Evolutionary conservation across 108 stramenopile genomes (phyloP), one percentile per base, ranked within the genome.

Genomic region (Skeletonema menzelii): DNA sequence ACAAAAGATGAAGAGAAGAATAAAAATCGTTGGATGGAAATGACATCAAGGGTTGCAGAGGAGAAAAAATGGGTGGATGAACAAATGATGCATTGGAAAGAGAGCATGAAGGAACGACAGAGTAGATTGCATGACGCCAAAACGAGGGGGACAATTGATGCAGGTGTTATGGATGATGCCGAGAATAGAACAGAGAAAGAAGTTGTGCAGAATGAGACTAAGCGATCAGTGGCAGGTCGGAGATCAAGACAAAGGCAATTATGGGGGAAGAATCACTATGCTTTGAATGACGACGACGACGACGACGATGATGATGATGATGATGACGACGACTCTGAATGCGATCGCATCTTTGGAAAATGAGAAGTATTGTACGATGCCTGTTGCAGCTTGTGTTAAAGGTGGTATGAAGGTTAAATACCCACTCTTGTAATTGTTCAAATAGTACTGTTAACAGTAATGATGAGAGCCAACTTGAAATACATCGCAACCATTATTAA

Each of bases 1-100:
- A 38, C 12, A 19, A 66, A 75, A 56, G 42, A 47, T 35, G 57
- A 67, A 13, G 59, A 64, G 13, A 59, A 56, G 12, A 13, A 62
- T 42, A 67, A 59, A 35, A 47, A 19, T n/a, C n/a, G 66, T 61
- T 75, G 58, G 59, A 61, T 59, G 13, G 59, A 67, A 12, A 67
- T 75, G 59, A 34, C 27, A 19, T 26, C 28, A 24, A 57, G 59
- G 26, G 59, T 75, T 2, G 30, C 27, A 5, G 74, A 75, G 14
- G 65, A 61, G 44, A 44, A 38, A 3, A 65, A 66, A 31, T 75
- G 74, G 74, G 74, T 67, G 3, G 66, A 60, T 24, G 74, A 67
- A 67, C 65, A 75, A 67, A 67, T 75, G 65, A 24, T 44, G 47
- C 47, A 58, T 53, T 75, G 74, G 74, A 75, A 75, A 59, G 59